A percentile compares a stretch with the other conserved stretches of the same genome.
phyloP scores from a whole-genome alignment of 2,329 filamentous ascomycete species.

The Aphanoascus verrucosus region DNA sequence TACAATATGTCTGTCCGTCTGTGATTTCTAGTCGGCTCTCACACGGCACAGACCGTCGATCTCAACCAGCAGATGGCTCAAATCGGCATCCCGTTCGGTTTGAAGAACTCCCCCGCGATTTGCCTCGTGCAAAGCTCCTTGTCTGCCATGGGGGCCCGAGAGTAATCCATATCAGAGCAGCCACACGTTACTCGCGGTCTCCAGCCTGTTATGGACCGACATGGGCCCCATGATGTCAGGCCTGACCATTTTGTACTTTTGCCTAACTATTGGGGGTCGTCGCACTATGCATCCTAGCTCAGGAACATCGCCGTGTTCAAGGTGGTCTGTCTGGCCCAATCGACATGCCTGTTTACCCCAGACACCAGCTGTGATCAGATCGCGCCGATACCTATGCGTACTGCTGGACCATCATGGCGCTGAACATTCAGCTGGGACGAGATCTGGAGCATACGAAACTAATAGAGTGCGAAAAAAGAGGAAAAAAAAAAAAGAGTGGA shows the following conservation, averaged over 20 bases:
- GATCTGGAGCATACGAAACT: no score
- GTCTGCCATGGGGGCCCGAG: neutral
- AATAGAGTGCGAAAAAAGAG: no score
- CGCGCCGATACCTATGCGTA: slow-evolving; percentile 8
- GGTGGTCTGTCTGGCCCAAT: neutral
- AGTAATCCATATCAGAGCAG: neutral
- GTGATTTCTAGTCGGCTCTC: no score
- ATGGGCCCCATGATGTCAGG: slow-evolving; percentile 7
- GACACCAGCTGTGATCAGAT: slow-evolving; percentile 1
- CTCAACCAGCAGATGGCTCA: neutral
- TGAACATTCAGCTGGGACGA: no score
- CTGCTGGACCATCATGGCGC: no score
- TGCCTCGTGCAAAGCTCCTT: no score
- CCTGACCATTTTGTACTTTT: neutral
- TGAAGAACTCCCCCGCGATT: no score
- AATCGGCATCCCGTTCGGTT: neutral
- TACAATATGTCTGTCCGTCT: no score
- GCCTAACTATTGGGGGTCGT: neutral
- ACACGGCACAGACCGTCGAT: neutral
- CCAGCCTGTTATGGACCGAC: neutral
- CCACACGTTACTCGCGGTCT: neutral
- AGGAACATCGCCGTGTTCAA: no score
- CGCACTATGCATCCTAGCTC: no score
- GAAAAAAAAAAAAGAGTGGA: no score
- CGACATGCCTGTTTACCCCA: slow-evolving; percentile 12